Evolutionary conservation across 768 basidiomycete species (phyloP).

Genomic region (Ramaria rubella): DNA sequence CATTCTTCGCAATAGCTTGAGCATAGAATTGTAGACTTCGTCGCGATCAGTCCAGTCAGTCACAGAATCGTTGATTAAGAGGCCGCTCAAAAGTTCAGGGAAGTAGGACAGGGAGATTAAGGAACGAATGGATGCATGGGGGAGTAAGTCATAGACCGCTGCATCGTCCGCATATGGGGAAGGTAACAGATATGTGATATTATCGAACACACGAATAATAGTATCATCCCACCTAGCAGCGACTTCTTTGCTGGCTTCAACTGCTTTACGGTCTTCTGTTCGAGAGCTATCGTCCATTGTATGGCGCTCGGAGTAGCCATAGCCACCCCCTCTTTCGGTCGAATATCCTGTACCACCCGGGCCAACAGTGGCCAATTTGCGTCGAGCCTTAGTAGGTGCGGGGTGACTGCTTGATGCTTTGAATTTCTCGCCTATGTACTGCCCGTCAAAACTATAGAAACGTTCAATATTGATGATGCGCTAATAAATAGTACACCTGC

Average conservation of each 20-base stretch:
- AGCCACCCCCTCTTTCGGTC: slow-evolving; percentile 15
- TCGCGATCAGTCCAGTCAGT: slow-evolving; percentile 45
- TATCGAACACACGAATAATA: slow-evolving; percentile 32
- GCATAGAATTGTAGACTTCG: slow-evolving; percentile 43
- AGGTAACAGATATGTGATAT: slow-evolving; percentile 38
- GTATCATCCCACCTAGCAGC: slow-evolving; percentile 35
- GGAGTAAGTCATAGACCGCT: slow-evolving; percentile 42
- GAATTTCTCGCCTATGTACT: slow-evolving; percentile 33
- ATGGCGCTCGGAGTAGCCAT: background rate
- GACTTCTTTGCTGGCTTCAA: slow-evolving; percentile 11
- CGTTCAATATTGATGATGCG: background rate
- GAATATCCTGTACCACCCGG: slow-evolving; percentile 50
- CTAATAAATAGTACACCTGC: background rate
- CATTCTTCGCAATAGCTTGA: slow-evolving; percentile 40
- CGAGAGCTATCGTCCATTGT: background rate
- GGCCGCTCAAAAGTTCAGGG: slow-evolving; percentile 36
- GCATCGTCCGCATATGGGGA: slow-evolving; percentile 39
- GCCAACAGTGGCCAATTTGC: slow-evolving; percentile 32
- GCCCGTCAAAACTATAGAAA: slow-evolving; percentile 34
- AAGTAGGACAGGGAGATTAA: slow-evolving; percentile 41
- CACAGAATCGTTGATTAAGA: slow-evolving; percentile 52
- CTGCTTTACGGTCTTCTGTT: background rate
- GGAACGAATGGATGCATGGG: slow-evolving; percentile 38
- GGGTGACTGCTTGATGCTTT: slow-evolving; percentile 28
- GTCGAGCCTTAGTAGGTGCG: slow-evolving; percentile 30